These are phyloP conservation scores for Fusarium sp. DNA, from an alignment of 2,329 filamentous ascomycete species.

Conservation along the genomic window DNA sequence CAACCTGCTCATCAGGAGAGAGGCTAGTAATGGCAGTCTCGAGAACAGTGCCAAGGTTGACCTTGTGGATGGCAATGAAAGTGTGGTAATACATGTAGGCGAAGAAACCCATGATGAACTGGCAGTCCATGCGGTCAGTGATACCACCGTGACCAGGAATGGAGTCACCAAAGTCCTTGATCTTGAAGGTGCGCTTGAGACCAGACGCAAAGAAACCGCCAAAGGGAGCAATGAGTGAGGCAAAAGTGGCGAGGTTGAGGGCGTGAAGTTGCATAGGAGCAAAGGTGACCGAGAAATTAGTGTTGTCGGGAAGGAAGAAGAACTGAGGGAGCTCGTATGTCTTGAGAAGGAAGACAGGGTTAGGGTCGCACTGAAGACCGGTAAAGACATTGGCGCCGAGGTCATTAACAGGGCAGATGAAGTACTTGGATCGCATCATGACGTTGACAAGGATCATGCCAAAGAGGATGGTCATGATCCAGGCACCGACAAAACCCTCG, in stretches of 20 bases:
- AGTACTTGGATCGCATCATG: slow-evolving; percentile 92
- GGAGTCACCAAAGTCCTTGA: slow-evolving; percentile 99
- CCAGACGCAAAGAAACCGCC: slow-evolving; percentile 98
- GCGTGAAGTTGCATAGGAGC: slow-evolving; percentile 95
- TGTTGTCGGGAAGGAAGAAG: slow-evolving; percentile 73
- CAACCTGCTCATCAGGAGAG: slow-evolving; percentile 87
- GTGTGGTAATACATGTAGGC: slow-evolving; percentile 98
- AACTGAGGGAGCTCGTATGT: slow-evolving; percentile 78
- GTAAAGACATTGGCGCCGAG: slow-evolving; percentile 94
- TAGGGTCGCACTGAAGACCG: slow-evolving; percentile 87
- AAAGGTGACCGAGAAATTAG: slow-evolving; percentile 74
- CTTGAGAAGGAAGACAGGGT: slow-evolving; percentile 88
- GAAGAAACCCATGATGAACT: slow-evolving; percentile 99
- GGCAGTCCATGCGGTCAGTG: slow-evolving; percentile 99
- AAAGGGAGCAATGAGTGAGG: slow-evolving; percentile 95
- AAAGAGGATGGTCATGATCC: slow-evolving; percentile 93
- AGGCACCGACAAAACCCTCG: slow-evolving; percentile 95
- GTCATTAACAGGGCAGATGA: slow-evolving; percentile 97
- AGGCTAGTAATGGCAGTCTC: slow-evolving; percentile 93
- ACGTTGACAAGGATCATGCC: slow-evolving; percentile 84
- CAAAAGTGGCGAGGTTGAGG: slow-evolving; percentile 89
- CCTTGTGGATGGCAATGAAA: slow-evolving; percentile 91
- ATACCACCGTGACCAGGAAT: slow-evolving; percentile 98
- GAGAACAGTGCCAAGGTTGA: slow-evolving; percentile 85
- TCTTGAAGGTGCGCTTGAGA: slow-evolving; percentile 98